Conservation (phyloP, 1,139 yeast genomes). For the Hemisphaericaspora xylofermentans region DNA sequence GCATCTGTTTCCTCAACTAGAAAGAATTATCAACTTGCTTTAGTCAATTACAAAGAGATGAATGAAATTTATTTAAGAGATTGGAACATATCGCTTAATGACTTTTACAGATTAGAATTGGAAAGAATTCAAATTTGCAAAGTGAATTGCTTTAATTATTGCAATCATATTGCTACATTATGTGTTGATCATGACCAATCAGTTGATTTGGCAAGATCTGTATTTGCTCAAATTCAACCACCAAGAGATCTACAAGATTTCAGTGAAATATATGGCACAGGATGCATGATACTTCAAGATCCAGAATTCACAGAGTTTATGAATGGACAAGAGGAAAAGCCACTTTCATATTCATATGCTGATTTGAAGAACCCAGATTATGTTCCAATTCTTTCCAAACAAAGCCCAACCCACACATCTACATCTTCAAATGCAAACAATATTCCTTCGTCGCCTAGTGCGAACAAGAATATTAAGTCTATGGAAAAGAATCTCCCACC, state of each 20-base stretch:
- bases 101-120: constrained; percentile 73
- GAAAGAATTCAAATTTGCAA: constrained; percentile 77
- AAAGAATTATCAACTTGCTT: constrained; percentile 58
- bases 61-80: constrained; percentile 73
- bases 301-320: constrained; percentile 46
- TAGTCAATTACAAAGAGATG: constrained; percentile 62
- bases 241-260: constrained; percentile 58
- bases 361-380: constrained; percentile 38
- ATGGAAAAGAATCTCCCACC: constrained; percentile 3
- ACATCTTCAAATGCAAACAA: constrained; percentile 2
- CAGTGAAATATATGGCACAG: constrained; percentile 61
- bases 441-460: neutral
- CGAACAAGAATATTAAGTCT: neutral
- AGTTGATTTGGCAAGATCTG: constrained; percentile 67
- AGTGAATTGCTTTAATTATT: constrained; percentile 77
- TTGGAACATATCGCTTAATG: constrained; percentile 71
- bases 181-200: constrained; percentile 79
- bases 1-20: constrained; percentile 48
- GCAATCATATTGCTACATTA: constrained; percentile 71
- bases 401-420: constrained; percentile 25
- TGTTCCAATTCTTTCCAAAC: constrained; percentile 32
- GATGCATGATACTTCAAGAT: constrained; percentile 58
- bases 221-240: constrained; percentile 69
- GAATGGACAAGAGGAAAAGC: constrained; percentile 34
- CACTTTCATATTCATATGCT: constrained; percentile 26